Evolutionary conservation across 345 rosid genomes (phyloP), one percentile per base, ranked within the genome.

Genomic region (Viola odorata): DNA sequence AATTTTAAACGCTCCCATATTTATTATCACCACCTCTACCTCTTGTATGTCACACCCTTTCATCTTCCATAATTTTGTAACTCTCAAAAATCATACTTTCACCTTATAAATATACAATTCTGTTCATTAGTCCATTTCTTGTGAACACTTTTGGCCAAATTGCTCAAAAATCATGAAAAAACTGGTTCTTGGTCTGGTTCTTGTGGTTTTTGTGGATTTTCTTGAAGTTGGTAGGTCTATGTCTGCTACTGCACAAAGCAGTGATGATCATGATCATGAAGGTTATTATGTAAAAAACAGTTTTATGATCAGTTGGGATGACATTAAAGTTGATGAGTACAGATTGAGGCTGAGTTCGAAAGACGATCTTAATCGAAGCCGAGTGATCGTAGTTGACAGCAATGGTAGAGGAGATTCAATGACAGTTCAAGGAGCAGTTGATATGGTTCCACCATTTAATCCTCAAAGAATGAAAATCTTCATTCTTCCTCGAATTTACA

Each of bases 381-480:
- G 77, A 73, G 78, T 89, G 48, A 82, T 92, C 39, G 69, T 92
- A 12, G 96, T 92, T 54, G 94, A 89, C 75, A 73, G 72, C 55
- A 69, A 72, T 55, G 94, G 96, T 8, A 54, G 70, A 10, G 89
- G 96, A 51, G 88, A 89, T 74, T 85, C 96, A 49, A 50, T 71
- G 45, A 84, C 96, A 0, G 86, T 92, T 78, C 98, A 92, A 78
- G 96, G 90, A 52, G 98, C 96, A 5, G 67, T 92, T n/a, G 80
- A 92, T 66, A 64, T 89, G 87, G 94, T 92, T 15, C 87, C 91
- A 0, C 61, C 74, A 37, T 55, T 68, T 62, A 92, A 92, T 76
- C 70, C 78, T 1, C 64, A 72, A 4, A 85, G 98, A 76, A 80
- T 87, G 42, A 89, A 92, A 78, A 87, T 92, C 65, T 75, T 68